Evolutionary conservation across 2,329 filamentous ascomycete genomes (phyloP).

Genomic region (Alternaria rosae): DNA sequence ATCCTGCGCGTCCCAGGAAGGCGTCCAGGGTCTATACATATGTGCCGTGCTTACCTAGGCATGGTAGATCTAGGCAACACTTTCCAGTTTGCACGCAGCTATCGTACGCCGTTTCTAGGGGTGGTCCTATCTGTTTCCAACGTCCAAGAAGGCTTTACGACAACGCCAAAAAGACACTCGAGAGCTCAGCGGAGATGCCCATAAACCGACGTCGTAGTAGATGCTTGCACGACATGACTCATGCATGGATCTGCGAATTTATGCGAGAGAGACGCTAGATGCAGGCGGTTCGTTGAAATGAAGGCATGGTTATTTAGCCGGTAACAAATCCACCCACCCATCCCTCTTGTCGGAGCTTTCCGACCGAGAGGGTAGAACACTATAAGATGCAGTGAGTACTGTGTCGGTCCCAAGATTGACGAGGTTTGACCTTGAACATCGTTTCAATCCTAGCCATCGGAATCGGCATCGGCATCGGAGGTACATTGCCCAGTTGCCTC

Average conservation of each 20-base stretch:
- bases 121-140: not conserved
- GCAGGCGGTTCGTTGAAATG: not conserved
- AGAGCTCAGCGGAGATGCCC: not conserved
- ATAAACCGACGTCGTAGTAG: not conserved
- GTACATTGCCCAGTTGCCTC: not conserved
- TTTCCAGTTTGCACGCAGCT: not conserved
- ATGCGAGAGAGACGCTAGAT: not conserved
- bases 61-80: not conserved
- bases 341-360: constrained; percentile 22
- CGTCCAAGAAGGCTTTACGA: not conserved
- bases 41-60: not conserved
- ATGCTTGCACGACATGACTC: not conserved
- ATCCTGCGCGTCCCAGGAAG: not conserved
- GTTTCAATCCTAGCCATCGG: not conserved
- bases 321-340: constrained; percentile 14
- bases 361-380: constrained; percentile 16
- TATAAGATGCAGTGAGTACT: constrained; percentile 14
- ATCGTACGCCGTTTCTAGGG: not conserved
- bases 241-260: not conserved
- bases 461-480: not conserved
- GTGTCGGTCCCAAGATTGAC: not conserved
- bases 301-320: constrained; percentile 32
- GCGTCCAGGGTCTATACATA: not conserved
- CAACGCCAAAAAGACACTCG: not conserved
- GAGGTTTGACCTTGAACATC: constrained; percentile 24